phyloP scores from a whole-genome alignment of 805 yeast species.

The Hanseniaspora taiwanica region DNA sequence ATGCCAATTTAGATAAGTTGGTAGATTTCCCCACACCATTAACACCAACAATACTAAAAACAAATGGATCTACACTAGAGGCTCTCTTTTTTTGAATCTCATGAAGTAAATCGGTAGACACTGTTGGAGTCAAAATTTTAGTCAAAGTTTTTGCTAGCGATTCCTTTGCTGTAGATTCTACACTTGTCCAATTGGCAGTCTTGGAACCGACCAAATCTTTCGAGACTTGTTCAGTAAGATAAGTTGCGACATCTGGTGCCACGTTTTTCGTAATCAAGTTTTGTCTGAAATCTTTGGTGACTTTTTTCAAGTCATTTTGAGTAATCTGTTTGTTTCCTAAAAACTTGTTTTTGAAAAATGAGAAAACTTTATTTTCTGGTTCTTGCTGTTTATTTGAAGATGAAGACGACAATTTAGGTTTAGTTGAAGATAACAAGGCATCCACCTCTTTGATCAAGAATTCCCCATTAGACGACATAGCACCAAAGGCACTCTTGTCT shows the following conservation, averaged over 20 bases:
- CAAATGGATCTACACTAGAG: conserved; percentile 48
- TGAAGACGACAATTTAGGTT: conserved; percentile 33
- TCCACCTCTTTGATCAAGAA: conserved; percentile 54
- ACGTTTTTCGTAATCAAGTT: conserved; percentile 79
- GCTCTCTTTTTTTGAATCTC: conserved; percentile 44
- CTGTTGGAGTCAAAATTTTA: conserved; percentile 78
- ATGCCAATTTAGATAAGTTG: conserved; percentile 83
- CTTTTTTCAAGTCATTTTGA: conserved; percentile 49
- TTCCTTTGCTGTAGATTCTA: conserved; percentile 60
- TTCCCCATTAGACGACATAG: conserved; percentile 36
- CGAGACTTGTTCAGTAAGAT: conserved; percentile 57
- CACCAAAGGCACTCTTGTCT: conserved; percentile 27
- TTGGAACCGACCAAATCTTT: conserved; percentile 58
- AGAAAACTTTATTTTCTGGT: conserved; percentile 31
- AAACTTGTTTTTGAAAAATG: conserved; percentile 40
- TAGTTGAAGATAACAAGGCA: conserved; percentile 21
- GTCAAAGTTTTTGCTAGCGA: conserved; percentile 47
- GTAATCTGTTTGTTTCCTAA: conserved; percentile 61
- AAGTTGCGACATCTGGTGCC: conserved; percentile 76
- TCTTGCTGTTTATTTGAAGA: conserved; percentile 23
- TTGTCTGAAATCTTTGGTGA: conserved; percentile 52
- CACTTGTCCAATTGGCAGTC: conserved; percentile 60
- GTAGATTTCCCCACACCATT: conserved; percentile 98
- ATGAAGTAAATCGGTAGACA: conserved; percentile 73
- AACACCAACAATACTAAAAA: conserved; percentile 94